A percentile compares a stretch with the other conserved stretches of the same genome.
phyloP scores from a whole-genome alignment of 73 alveolate species.

The Uronychia setigera region DNA sequence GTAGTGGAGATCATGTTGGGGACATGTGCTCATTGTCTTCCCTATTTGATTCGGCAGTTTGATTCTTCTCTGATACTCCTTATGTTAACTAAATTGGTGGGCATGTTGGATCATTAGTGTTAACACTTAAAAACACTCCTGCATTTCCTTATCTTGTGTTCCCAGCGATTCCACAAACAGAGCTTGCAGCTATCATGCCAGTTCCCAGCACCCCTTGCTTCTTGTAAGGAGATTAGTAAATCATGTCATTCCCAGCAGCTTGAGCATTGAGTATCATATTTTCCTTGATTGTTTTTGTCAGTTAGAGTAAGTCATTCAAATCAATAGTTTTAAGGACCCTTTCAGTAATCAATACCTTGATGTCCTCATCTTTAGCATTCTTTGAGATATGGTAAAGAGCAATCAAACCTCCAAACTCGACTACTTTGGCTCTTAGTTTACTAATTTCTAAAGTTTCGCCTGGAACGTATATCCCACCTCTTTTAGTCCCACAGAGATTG shows the following conservation, averaged over 20 bases:
- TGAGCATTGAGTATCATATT: too few relatives aligned
- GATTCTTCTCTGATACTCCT: too few relatives aligned
- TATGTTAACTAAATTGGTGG: too few relatives aligned
- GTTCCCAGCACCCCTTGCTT: too few relatives aligned
- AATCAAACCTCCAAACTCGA: not conserved
- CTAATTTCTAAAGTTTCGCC: not conserved
- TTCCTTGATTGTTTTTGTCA: not conserved
- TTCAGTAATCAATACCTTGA: not conserved
- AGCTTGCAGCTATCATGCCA: too few relatives aligned
- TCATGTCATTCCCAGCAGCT: too few relatives aligned
- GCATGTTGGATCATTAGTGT: too few relatives aligned
- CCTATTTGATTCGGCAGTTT: too few relatives aligned
- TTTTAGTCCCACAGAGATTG: not conserved
- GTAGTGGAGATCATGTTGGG: not conserved
- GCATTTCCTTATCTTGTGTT: too few relatives aligned
- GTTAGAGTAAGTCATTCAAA: not conserved
- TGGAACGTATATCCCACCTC: not conserved
- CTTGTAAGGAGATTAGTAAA: too few relatives aligned
- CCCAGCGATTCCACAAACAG: too few relatives aligned
- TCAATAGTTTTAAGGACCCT: not conserved
- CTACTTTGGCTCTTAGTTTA: not conserved
- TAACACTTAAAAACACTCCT: too few relatives aligned
- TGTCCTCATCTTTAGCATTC: not conserved
- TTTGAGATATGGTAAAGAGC: not conserved
- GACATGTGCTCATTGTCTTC: not conserved